phyloP scores from a whole-genome alignment of 306 rosid genomes.

The Calophaca sinica region DNA sequence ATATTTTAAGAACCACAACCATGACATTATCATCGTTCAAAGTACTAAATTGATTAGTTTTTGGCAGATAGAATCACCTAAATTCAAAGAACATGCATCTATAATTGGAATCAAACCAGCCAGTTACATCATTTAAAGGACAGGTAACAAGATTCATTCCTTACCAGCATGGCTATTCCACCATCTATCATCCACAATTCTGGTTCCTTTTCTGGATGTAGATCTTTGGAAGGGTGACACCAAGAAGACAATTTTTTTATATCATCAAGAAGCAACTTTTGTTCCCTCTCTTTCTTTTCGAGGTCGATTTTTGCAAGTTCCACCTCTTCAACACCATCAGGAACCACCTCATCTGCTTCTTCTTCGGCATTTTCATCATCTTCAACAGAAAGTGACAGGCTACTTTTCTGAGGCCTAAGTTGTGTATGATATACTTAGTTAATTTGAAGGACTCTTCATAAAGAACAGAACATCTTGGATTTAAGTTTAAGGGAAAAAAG shows the following conservation, averaged over 20 bases:
- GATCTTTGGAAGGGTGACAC: constrained; percentile 66
- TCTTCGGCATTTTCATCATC: constrained; percentile 90
- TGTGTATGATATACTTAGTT: constrained; percentile 39
- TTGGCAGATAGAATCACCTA: constrained; percentile 32
- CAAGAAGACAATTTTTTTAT: constrained; percentile 69
- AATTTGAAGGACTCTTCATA: constrained; percentile 45
- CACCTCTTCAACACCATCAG: constrained; percentile 97
- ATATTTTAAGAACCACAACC: constrained; percentile 31
- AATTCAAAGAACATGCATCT: constrained; percentile 39
- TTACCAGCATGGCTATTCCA: constrained; percentile 80
- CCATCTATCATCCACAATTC: constrained; percentile 82
- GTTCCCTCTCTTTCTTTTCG: constrained; percentile 81
- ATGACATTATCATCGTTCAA: not conserved
- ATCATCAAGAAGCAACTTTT: constrained; percentile 73
- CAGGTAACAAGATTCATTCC: constrained; percentile 47
- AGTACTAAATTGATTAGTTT: constrained; percentile 6
- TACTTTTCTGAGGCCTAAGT: constrained; percentile 80
- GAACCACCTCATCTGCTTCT: constrained; percentile 90
- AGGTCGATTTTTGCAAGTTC: constrained; percentile 88
- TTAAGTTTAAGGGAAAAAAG: constrained; percentile 33
- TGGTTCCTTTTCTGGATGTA: constrained; percentile 67
- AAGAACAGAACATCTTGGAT: constrained; percentile 23
- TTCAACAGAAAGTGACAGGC: constrained; percentile 68
- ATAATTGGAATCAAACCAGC: constrained; percentile 28
- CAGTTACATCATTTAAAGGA: constrained; percentile 22